A percentile compares a stretch with the other conserved stretches of the same genome.
phyloP scores from a whole-genome alignment of 2,329 filamentous ascomycete species.

The Colletotrichum sp. region DNA sequence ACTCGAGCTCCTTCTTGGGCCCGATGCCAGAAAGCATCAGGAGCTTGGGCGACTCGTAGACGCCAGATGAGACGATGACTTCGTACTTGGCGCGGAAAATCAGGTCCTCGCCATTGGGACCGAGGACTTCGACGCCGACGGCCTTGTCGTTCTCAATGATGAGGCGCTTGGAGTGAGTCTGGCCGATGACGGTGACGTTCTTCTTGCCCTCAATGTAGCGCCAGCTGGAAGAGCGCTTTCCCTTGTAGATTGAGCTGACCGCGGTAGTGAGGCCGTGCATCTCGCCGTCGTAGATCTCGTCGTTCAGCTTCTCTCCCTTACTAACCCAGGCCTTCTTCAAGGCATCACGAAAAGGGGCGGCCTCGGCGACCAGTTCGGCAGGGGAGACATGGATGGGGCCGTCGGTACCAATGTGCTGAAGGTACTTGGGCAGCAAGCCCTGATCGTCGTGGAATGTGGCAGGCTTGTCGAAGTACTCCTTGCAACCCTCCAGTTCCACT shows the following conservation, averaged over 20 bases:
- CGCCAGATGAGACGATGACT: constrained; percentile 53
- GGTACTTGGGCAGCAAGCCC: constrained; percentile 44
- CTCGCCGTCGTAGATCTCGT: constrained; percentile 60
- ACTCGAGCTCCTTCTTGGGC: constrained; percentile 53
- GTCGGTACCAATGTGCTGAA: constrained; percentile 53
- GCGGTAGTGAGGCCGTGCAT: constrained; percentile 59
- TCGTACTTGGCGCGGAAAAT: constrained; percentile 52
- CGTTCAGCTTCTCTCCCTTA: constrained; percentile 52
- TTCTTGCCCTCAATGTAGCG: constrained; percentile 55
- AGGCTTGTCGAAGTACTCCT: constrained; percentile 52
- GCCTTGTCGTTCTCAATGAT: constrained; percentile 52
- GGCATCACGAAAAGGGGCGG: constrained; percentile 53
- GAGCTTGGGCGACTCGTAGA: constrained; percentile 68
- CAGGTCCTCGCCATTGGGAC: constrained; percentile 36
- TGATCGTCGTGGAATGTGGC: constrained; percentile 62
- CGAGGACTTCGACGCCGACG: constrained; percentile 52
- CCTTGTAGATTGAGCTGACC: constrained; percentile 61
- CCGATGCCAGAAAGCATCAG: constrained; percentile 70
- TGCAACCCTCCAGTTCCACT: constrained; percentile 61
- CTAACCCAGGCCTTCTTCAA: constrained; percentile 56
- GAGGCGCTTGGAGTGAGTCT: constrained; percentile 54
- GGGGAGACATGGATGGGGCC: constrained; percentile 61
- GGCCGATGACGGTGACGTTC: constrained; percentile 57
- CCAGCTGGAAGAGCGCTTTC: constrained; percentile 56
- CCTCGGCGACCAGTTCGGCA: constrained; percentile 56